Evolutionary conservation across 768 basidiomycete species (phyloP), one percentile per base, ranked within the genome.

Genomic region (Leccinum arenicola): DNA sequence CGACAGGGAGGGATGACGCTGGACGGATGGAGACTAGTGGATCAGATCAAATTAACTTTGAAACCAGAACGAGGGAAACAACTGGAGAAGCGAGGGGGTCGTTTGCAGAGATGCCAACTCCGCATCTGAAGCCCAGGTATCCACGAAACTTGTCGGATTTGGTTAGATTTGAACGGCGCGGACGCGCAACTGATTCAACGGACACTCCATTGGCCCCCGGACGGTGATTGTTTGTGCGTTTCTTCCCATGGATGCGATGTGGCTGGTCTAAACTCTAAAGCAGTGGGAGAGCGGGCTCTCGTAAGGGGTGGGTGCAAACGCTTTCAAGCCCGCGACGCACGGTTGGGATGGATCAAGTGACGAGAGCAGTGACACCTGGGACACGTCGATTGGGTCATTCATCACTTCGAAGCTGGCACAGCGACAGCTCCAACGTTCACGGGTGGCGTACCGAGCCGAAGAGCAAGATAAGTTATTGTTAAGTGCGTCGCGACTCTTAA

Each of bases 161-260:
- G 59, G 68, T 58, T 68, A 69, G 50, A 69, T 65, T 31, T 12
- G 60, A 57, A 54, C 4, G 33, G 51, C 27, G 52, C n/a, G 58
- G 15, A 17, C 25, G 21, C 17, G 45, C 17, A 33, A 21, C 31
- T 35, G 33, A 40, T 64, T 64, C 55, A 36, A 25, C 50, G 11
- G 19, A 49, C 21, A 27, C 23, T 2, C 25, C 27, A 54, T 11
- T 21, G 17, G 40, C 15, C 25, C 23, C 27, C 50, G 31, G 19
- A 45, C 29, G 19, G 43, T 40, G 66, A 56, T 49, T 55, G 19
- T 38, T 54, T 50, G 49, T 50, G 43, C 43, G 43, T 10, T 58
- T 40, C 52, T 9, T 69, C 68, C 47, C 67, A 69, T 68, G 48
- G 14, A 49, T 15, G 12, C 15, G 66, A 54, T 61, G 52, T 57